These are phyloP conservation scores for Penicillium sclerotigenum DNA, from an alignment of 2,329 filamentous ascomycete genomes.

Conservation along the genomic window DNA sequence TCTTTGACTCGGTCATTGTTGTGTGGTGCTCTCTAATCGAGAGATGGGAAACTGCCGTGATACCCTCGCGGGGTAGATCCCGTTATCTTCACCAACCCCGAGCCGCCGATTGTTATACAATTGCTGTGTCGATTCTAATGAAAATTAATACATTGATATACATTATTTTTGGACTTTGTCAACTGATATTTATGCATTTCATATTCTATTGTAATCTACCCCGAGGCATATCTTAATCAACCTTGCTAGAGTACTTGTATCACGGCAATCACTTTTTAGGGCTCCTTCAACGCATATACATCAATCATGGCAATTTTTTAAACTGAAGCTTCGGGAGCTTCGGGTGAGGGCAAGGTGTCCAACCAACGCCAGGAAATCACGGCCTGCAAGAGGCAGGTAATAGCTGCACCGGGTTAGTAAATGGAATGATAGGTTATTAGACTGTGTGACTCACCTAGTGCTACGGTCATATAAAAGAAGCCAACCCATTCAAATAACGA, in stretches of 20 bases:
- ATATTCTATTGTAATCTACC: neutral
- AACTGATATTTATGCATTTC: neutral
- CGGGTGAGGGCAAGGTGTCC: neutral
- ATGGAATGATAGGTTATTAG: neutral
- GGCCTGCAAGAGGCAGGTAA: slow-evolving; percentile 3
- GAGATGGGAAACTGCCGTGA: neutral
- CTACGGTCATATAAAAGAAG: slow-evolving; percentile 17
- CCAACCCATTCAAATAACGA: slow-evolving; percentile 17
- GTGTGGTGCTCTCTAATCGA: neutral
- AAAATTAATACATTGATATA: neutral
- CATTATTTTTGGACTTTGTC: neutral
- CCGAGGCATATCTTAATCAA: neutral
- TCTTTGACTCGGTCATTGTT: neutral
- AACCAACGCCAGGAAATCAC: slow-evolving; percentile 3
- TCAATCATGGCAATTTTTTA: neutral
- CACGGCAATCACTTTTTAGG: neutral
- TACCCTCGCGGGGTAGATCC: slow-evolving; percentile 2
- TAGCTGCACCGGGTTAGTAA: neutral
- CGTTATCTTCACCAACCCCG: neutral
- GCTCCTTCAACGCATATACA: neutral
- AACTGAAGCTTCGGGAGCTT: neutral
- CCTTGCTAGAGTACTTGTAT: neutral
- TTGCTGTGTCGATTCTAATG: neutral
- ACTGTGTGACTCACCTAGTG: slow-evolving; percentile 10
- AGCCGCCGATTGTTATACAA: neutral